Evolutionary conservation across 768 basidiomycete species (phyloP), one percentile per base, ranked within the genome.

Genomic region (Lactarius psammicola): DNA sequence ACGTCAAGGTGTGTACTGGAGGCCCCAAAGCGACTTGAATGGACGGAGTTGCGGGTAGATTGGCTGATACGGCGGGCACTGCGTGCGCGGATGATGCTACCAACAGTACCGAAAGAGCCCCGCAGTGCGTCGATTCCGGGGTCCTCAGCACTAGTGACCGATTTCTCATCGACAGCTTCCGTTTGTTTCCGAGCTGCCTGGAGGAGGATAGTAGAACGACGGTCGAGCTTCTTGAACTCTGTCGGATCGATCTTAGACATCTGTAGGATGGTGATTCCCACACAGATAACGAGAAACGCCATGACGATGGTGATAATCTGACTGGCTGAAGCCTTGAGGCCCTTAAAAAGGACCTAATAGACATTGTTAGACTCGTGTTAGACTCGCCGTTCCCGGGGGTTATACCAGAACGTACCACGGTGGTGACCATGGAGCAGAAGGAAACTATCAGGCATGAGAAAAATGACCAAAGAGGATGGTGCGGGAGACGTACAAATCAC

Each of bases 191-290:
- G 85, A 1, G 93, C 84, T n/a, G 93, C 95, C 75, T 92, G 87
- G 36, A 99, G 83, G 28, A 99, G 85, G 56, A 98, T 84, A 0
- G 97, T 98, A 1, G 92, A 90, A 38, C 90, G 84, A 20, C 96
- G 83, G 74, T 98, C 97, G 71, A 99, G 89, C 56, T 86, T 74
- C 56, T 74, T 85, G 72, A 98, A 82, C 61, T 86, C 77, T 23
- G 80, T 81, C 11, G 97, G 96, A 73, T 99, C 96, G 70, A 98
- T 86, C 78, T 93, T 93, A 75, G 90, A 93, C 85, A 96, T 89
- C 77, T 99, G 97, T 9, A 99, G 86, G 69, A 99, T 87, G 34
- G 90, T 91, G 75, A 98, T 98, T 23, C 96, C 96, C 26, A 93
- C 78, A 72, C 91, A 94, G 62, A 95, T 95, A 65, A 90, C 87